Base-by-base conservation (phyloP, 1,284 basidiomycete genomes). In the Tilletia horrida region DNA sequence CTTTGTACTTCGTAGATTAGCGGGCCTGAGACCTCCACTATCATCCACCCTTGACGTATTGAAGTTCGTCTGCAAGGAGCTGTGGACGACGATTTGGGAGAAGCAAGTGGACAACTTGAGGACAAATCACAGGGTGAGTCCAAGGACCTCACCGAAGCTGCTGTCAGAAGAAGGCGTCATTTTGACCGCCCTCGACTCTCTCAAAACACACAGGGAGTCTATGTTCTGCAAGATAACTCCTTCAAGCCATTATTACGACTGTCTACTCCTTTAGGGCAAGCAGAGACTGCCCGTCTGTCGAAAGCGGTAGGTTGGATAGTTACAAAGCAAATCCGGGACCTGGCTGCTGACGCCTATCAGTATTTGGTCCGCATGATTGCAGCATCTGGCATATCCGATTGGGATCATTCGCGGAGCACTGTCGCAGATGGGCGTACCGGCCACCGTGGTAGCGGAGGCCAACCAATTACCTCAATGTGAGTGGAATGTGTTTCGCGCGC, bases 21-120 rank as follows among this genome's bases (percentile, higher is more conserved):
- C 88, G 75, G 86, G 89, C 35, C 89, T 92, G 68, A 85, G 89
- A 69, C 84, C 88, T 40, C 85, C 91, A 55, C 90, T 95, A 72
- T 83, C 87, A 0, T 90, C 93, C 74, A 91, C 92, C 1, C 85
- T 97, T 9, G 93, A 97, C 74, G 88, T 88, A 16, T 89, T 97
- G 84, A 97, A 97, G 82, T 96, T 96, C 78, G 86, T 97, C 69
- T 97, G 93, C 85, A 97, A 97, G 81, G 93, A 97, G 71, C 84
- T 96, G n/a, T 93, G 92, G 92, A 85, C 86, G 0, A 86, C 88
- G 2, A 88, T 88, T 66, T 93, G 90, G 90, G 90, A 92, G 67
- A 94, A 95, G 79, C 94, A 96, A 82, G 92, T 96, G 1, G 93
- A 97, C 80, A 96, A 96, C 80, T 84, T 97, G 61, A 87, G 93